Evolutionary conservation across 495 filamentous ascomycete genomes (phyloP).

Genomic region (Rhizodiscina lignyota): DNA sequence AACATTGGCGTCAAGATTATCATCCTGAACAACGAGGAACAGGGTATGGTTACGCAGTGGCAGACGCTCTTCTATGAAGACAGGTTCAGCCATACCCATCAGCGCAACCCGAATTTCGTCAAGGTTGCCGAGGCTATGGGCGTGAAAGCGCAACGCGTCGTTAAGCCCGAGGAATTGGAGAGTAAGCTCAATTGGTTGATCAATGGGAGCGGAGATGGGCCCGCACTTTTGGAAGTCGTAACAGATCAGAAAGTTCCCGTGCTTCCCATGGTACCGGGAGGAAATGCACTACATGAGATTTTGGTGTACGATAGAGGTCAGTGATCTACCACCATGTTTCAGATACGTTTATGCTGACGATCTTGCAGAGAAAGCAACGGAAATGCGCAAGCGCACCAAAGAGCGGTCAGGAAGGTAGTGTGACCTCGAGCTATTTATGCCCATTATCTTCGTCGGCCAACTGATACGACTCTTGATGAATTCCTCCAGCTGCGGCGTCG

Average conservation of each 20-base stretch:
- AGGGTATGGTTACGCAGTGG: slow-evolving; percentile 96
- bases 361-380: slow-evolving; percentile 1
- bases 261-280: slow-evolving; percentile 87
- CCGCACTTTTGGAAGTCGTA: slow-evolving; percentile 28
- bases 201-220: slow-evolving; percentile 26
- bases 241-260: slow-evolving; percentile 86
- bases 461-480: too few relatives aligned
- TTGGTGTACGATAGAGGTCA: slow-evolving; percentile 73
- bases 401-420: not conserved
- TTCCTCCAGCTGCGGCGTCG: too few relatives aligned
- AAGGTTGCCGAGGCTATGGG: slow-evolving; percentile 57
- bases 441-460: too few relatives aligned
- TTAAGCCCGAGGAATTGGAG: slow-evolving; percentile 64
- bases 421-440: too few relatives aligned
- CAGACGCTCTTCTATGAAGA: slow-evolving; percentile 88
- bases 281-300: slow-evolving; percentile 82
- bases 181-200: slow-evolving; percentile 80
- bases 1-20: slow-evolving; percentile 87
- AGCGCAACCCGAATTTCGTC: slow-evolving; percentile 82
- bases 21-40: slow-evolving; percentile 89
- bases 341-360: slow-evolving; percentile 1
- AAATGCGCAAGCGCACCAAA: not conserved
- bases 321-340: slow-evolving; percentile 2
- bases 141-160: slow-evolving; percentile 34
- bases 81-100: slow-evolving; percentile 81